phyloP scores from a whole-genome alignment of 176 grass and related monocot genomes.

The Leersia perrieri region DNA sequence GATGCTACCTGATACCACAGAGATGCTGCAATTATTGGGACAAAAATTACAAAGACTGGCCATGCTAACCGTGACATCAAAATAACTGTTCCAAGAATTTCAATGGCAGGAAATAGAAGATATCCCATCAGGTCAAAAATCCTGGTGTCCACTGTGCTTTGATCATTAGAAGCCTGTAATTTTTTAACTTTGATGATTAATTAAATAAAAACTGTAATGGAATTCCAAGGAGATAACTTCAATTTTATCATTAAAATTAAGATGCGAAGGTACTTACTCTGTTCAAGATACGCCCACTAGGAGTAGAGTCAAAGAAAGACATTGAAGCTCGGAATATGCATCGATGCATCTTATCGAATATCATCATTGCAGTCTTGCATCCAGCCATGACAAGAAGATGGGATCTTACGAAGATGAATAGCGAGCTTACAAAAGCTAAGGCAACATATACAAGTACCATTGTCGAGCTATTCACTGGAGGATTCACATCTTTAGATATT shows the following conservation, averaged over 20 bases:
- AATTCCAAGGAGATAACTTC: not conserved
- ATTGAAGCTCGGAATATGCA: constrained; percentile 36
- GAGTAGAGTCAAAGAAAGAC: constrained; percentile 41
- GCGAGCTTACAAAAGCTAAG: constrained; percentile 44
- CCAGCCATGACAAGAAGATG: constrained; percentile 43
- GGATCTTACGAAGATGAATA: constrained; percentile 43
- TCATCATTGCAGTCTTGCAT: constrained; percentile 31
- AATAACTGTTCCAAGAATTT: constrained; percentile 45
- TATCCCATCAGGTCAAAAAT: constrained; percentile 32
- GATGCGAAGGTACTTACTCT: not conserved
- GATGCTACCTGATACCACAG: no score
- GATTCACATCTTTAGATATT: constrained; percentile 30
- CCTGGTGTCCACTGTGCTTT: constrained; percentile 43
- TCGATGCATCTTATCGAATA: constrained; percentile 30
- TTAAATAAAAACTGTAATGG: not conserved
- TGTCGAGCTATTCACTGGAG: constrained; percentile 36
- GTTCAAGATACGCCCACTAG: constrained; percentile 29
- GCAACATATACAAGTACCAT: constrained; percentile 51
- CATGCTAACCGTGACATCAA: constrained; percentile 66
- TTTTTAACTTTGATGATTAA: not conserved
- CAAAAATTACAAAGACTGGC: constrained; percentile 54
- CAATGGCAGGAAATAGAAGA: constrained; percentile 42
- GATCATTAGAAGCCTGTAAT: constrained; percentile 52
- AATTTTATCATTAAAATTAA: not conserved
- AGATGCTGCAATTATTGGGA: constrained; percentile 38